Conservation (phyloP, 208 protist species). For the Herpetomonas tarakana region DNA sequence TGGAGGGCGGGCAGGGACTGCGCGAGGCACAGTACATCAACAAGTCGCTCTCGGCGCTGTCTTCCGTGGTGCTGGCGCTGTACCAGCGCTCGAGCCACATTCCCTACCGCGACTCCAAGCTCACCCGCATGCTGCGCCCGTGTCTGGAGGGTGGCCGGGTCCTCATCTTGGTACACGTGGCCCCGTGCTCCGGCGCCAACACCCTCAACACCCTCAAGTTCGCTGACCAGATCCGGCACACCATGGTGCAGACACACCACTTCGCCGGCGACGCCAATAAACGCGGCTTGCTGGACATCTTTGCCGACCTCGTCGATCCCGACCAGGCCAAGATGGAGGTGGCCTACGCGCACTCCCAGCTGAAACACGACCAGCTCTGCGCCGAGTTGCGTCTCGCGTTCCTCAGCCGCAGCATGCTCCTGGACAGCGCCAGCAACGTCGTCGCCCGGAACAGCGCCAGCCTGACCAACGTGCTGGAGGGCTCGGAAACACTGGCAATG, state of each 20-base stretch:
- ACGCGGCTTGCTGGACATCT: constrained; percentile 58
- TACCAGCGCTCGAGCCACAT: constrained; percentile 67
- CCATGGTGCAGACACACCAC: constrained; percentile 56
- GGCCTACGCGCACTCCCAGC: constrained; percentile 28
- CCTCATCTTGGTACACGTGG: constrained; percentile 75
- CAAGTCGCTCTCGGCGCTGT: constrained; percentile 86
- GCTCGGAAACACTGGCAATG: background rate
- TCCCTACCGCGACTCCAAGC: constrained; percentile 92
- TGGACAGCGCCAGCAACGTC: background rate
- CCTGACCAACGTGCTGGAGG: background rate
- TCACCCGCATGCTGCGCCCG: constrained; percentile 86
- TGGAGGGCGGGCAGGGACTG: constrained; percentile 55
- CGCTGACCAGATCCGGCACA: constrained; percentile 82
- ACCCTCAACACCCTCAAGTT: constrained; percentile 77
- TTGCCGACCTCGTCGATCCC: constrained; percentile 76
- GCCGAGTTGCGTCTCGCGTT: constrained; percentile 74
- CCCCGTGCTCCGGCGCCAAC: constrained; percentile 66
- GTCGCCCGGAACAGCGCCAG: background rate
- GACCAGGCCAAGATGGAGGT: constrained; percentile 48
- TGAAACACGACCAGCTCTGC: constrained; percentile 60
- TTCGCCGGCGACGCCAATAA: constrained; percentile 39
- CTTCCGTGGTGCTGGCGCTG: constrained; percentile 80
- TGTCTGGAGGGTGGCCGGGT: constrained; percentile 81
- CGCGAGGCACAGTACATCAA: constrained; percentile 92
- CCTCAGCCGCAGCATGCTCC: constrained; percentile 22